These are phyloP conservation scores for Jackrogersella multiformis DNA, from an alignment of 495 filamentous ascomycete species.

Conservation along the genomic window DNA sequence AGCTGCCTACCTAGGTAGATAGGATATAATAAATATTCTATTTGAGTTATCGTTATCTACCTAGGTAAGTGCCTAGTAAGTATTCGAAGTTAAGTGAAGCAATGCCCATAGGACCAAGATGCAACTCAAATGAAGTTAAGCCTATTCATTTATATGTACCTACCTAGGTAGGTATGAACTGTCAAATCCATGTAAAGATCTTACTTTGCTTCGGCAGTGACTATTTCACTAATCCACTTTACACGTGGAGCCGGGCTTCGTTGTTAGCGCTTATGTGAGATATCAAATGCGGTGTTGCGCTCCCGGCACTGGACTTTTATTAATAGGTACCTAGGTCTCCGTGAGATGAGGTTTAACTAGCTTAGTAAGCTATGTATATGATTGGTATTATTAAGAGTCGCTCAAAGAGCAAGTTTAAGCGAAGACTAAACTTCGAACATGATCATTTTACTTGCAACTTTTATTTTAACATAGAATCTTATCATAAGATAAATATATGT, in stretches of 20 bases:
- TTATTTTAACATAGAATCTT: too few species aligned
- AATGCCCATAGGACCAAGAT: background rate
- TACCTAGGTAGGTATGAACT: background rate
- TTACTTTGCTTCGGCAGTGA: too few species aligned
- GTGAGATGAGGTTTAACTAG: background rate
- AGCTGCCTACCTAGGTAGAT: too few species aligned
- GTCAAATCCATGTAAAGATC: background rate
- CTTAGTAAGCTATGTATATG: constrained; percentile 6
- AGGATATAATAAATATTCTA: background rate
- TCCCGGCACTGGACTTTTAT: background rate
- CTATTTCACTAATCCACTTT: background rate
- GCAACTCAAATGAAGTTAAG: background rate
- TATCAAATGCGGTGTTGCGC: background rate
- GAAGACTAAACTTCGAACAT: background rate
- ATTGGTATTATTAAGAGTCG: background rate
- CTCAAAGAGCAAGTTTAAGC: too few species aligned
- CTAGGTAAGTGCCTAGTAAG: too few species aligned
- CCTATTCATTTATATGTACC: background rate
- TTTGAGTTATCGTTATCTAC: too few species aligned
- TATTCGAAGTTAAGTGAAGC: too few species aligned
- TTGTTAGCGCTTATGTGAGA: background rate
- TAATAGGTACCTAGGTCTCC: too few species aligned
- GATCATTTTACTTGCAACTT: background rate
- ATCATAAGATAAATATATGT: too few species aligned
- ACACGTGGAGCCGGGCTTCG: background rate